Evolutionary conservation across 2,329 filamentous ascomycete species (phyloP).

Genomic region (Septoria petroselini): DNA sequence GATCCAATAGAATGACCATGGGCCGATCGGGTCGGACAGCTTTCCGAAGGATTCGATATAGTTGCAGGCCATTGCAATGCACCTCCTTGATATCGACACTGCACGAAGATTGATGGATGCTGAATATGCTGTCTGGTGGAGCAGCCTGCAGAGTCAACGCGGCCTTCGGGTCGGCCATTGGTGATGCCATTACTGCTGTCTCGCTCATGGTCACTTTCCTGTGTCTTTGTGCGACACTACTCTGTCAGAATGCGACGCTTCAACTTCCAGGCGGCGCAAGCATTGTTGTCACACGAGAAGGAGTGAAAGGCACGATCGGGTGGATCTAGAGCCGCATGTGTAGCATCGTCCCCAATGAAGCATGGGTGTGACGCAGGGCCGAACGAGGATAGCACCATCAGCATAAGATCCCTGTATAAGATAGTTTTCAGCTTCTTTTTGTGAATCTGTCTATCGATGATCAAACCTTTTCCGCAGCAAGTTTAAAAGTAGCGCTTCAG

Average conservation of each 20-base stretch:
- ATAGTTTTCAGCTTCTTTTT: too few relatives aligned
- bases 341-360: too few relatives aligned
- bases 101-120: neutral
- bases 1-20: constrained; percentile 5
- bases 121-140: neutral
- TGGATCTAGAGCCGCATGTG: too few relatives aligned
- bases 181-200: neutral
- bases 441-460: too few relatives aligned
- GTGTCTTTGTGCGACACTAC: neutral
- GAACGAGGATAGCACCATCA: too few relatives aligned
- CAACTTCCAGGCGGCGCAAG: neutral
- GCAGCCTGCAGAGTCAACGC: neutral
- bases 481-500: too few relatives aligned
- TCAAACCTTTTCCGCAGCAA: too few relatives aligned
- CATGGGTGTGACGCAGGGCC: too few relatives aligned
- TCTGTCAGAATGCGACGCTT: neutral
- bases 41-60: constrained; percentile 5
- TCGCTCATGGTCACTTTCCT: neutral
- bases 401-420: too few relatives aligned
- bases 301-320: too few relatives aligned
- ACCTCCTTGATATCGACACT: neutral
- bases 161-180: neutral
- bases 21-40: neutral
- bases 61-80: constrained; percentile 8
- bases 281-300: too few relatives aligned